These are phyloP conservation scores for Aspergillus coremiiformis DNA, from an alignment of 495 filamentous ascomycete species.

Conservation along the genomic window DNA sequence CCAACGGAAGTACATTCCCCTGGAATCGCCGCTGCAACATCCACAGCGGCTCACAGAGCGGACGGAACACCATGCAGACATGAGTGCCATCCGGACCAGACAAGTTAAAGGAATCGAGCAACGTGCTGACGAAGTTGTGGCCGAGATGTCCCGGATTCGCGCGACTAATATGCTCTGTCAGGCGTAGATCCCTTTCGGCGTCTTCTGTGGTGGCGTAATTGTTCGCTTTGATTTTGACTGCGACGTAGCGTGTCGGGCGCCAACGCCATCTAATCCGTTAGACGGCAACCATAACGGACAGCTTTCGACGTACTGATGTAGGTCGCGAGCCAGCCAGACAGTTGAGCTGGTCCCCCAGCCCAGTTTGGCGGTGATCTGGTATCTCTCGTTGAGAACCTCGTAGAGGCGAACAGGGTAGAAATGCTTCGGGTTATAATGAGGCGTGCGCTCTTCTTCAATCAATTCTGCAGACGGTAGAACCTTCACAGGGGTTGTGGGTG, in stretches of 20 bases:
- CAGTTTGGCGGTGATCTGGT: conserved; percentile 38
- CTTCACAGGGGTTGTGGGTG: conserved; percentile 4
- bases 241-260: conserved; percentile 20
- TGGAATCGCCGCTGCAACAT: conserved; percentile 21
- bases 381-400: conserved; percentile 30
- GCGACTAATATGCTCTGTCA: conserved; percentile 18
- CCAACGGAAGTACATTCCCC: conserved; percentile 15
- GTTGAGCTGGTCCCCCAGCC: conserved; percentile 41
- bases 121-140: conserved; percentile 17
- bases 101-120: conserved; percentile 27
- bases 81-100: conserved; percentile 20
- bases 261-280: conserved; percentile 15
- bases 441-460: conserved; percentile 30
- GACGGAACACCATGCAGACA: conserved; percentile 25
- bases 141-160: conserved; percentile 21
- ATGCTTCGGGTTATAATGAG: conserved; percentile 26
- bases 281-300: too few species aligned
- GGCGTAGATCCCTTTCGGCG: conserved; percentile 21
- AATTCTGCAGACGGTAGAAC: conserved; percentile 11
- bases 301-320: conserved; percentile 16
- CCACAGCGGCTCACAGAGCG: conserved; percentile 26
- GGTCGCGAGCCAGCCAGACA: conserved; percentile 41
- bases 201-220: conserved; percentile 14
- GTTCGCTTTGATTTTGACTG: conserved; percentile 22
- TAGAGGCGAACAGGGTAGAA: conserved; percentile 40